Base-by-base conservation (phyloP, 768 basidiomycete species). In the Boletus patriciae region DNA sequence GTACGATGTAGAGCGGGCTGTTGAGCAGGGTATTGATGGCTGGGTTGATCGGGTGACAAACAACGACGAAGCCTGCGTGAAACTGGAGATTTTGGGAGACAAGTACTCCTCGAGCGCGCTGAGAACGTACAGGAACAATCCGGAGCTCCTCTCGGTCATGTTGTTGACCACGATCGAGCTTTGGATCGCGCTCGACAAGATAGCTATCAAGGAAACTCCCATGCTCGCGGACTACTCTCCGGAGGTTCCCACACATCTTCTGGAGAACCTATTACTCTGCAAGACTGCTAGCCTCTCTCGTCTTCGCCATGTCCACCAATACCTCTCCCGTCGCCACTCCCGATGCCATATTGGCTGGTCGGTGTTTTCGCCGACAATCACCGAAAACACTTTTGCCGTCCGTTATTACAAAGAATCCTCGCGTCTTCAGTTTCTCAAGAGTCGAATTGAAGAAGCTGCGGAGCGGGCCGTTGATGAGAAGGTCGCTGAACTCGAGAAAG, bases 141-240 rank as follows among this genome's bases (percentile, higher is more conserved):
- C 78, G 9, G 78, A 80, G 46, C 55, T 69, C 27, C 42, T 68
- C 8, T 80, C 80, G 0, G 51, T 76, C 3, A 77, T 82, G 73
- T 61, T 82, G 43, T 64, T 83, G 40, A 67, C 66, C 1, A 45
- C 46, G 19, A 34, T 67, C 9, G 76, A 80, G 31, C 69, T 75
- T 23, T 75, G 73, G 75, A 50, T 73, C 7, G 75, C 66, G 0
- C 54, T 76, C n/a, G 74, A 75, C 54, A 67, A 54, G 15, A 21
- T 70, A 11, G 58, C 55, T 0, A 40, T 64, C 27, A 44, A 16
- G 8, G 50, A 58, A 15, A 64, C 59, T 25, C 68, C 73, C 7
- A 54, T 76, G 10, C 50, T 75, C 10, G 48, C 29, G 1, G 52
- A 73, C 6, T 76, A 72, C 46, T 69, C 69, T 9, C 75, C 74